phyloP scores from a whole-genome alignment of 345 rosid genomes.

The Reutealis trisperma region DNA sequence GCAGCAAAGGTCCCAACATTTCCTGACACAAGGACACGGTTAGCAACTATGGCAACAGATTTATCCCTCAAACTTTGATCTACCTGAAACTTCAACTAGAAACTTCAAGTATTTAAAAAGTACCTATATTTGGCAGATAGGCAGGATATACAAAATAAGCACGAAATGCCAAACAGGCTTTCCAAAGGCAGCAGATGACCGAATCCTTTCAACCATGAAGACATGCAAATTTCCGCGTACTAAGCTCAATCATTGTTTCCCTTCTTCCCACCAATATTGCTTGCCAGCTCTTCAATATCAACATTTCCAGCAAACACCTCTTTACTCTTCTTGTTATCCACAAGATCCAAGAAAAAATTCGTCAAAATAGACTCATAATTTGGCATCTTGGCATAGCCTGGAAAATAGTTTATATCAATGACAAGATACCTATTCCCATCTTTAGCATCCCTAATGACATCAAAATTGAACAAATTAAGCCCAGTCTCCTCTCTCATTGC shows the following conservation, averaged over 20 bases:
- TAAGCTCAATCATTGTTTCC: constrained; percentile 12
- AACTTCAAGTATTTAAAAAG: constrained; percentile 10
- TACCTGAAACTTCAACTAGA: constrained; percentile 4
- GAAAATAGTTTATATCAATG: constrained; percentile 71
- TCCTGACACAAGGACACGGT: constrained; percentile 2
- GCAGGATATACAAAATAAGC: constrained; percentile 14
- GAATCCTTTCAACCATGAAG: background rate
- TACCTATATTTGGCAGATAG: constrained; percentile 18
- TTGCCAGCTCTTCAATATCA: background rate
- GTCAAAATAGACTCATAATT: constrained; percentile 54
- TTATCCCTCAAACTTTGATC: constrained; percentile 6
- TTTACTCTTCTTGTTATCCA: constrained; percentile 27
- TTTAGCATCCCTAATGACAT: constrained; percentile 59
- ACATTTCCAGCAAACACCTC: background rate
- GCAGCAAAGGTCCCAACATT: constrained; percentile 7
- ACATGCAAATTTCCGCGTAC: background rate
- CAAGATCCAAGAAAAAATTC: constrained; percentile 45
- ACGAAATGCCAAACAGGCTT: constrained; percentile 14
- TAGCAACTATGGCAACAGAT: constrained; percentile 12
- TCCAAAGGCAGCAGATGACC: background rate
- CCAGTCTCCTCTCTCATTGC: constrained; percentile 53
- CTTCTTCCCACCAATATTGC: background rate
- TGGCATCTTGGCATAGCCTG: constrained; percentile 70
- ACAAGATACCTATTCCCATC: constrained; percentile 49
- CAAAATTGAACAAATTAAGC: constrained; percentile 62